phyloP scores from a whole-genome alignment of 2,329 filamentous ascomycete genomes.

The Trichoderma brevicompactum region DNA sequence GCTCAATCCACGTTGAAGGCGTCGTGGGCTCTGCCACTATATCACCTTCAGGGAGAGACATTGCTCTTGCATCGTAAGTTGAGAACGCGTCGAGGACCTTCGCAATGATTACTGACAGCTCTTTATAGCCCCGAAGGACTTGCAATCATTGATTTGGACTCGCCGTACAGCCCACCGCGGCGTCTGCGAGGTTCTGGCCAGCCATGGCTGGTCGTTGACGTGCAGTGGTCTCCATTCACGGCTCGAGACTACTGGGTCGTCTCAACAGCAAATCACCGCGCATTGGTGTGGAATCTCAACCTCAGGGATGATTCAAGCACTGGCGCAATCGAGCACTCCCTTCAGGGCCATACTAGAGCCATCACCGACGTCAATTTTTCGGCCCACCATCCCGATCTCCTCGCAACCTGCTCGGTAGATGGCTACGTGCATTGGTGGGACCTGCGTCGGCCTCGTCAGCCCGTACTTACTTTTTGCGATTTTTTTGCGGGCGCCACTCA shows the following conservation, averaged over 20 bases:
- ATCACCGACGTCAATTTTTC: constrained; percentile 98
- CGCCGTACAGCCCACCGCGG: constrained; percentile 82
- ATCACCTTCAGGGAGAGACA: constrained; percentile 86
- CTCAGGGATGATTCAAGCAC: constrained; percentile 72
- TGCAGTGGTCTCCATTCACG: constrained; percentile 95
- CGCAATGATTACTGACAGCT: constrained; percentile 10
- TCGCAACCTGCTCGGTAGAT: constrained; percentile 90
- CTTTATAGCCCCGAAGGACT: constrained; percentile 72
- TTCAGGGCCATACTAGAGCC: constrained; percentile 80
- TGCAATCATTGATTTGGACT: constrained; percentile 90
- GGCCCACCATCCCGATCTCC: constrained; percentile 84
- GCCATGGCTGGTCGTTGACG: constrained; percentile 94
- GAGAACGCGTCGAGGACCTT: constrained; percentile 4
- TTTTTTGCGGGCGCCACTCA: constrained; percentile 94
- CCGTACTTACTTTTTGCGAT: constrained; percentile 82
- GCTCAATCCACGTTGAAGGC: constrained; percentile 81
- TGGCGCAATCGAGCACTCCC: constrained; percentile 79
- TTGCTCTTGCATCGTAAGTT: constrained; percentile 79
- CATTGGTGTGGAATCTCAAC: constrained; percentile 90
- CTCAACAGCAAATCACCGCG: constrained; percentile 92
- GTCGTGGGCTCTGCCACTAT: constrained; percentile 88
- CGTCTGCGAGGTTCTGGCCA: constrained; percentile 80
- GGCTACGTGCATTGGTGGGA: constrained; percentile 95
- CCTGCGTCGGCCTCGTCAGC: constrained; percentile 72
- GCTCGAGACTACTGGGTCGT: constrained; percentile 90